Evolutionary conservation across 176 grass and related monocot species (phyloP).

Genomic region (Carex pumila): DNA sequence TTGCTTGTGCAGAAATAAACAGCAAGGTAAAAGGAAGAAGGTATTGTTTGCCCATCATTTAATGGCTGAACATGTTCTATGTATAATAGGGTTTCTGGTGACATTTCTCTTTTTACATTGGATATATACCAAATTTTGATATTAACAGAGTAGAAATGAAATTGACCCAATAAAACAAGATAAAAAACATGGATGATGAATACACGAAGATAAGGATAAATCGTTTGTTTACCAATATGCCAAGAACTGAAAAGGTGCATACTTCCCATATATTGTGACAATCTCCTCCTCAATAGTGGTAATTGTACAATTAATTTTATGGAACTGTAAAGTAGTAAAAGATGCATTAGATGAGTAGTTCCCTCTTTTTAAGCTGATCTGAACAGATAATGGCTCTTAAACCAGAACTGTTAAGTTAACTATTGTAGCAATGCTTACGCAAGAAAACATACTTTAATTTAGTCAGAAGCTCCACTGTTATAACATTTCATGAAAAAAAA

Average conservation of each 20-base stretch:
- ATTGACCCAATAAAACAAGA: not conserved
- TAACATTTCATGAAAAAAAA: not conserved
- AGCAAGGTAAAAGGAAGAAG: not conserved
- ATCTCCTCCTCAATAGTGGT: conserved; percentile 37
- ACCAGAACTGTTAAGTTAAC: not conserved
- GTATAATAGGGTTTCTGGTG: not conserved
- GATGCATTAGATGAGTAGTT: not conserved
- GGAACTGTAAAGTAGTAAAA: conserved; percentile 35
- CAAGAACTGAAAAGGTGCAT: conserved; percentile 74
- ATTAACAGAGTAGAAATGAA: not conserved
- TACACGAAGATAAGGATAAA: not conserved
- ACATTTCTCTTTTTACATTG: not conserved
- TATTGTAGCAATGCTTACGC: not conserved
- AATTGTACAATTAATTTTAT: conserved; percentile 39
- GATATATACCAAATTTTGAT: not conserved
- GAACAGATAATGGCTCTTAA: not conserved
- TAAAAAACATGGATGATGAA: not conserved
- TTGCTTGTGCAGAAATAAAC: not conserved
- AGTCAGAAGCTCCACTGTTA: not conserved
- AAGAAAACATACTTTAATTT: not conserved
- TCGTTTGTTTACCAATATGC: conserved; percentile 59
- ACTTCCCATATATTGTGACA: conserved; percentile 47
- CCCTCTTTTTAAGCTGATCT: not conserved
- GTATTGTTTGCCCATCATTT: not conserved
- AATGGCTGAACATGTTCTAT: not conserved